These are phyloP conservation scores for Neolentinus lepideus DNA, from an alignment of 1,284 basidiomycete genomes.

Conservation along the genomic window DNA sequence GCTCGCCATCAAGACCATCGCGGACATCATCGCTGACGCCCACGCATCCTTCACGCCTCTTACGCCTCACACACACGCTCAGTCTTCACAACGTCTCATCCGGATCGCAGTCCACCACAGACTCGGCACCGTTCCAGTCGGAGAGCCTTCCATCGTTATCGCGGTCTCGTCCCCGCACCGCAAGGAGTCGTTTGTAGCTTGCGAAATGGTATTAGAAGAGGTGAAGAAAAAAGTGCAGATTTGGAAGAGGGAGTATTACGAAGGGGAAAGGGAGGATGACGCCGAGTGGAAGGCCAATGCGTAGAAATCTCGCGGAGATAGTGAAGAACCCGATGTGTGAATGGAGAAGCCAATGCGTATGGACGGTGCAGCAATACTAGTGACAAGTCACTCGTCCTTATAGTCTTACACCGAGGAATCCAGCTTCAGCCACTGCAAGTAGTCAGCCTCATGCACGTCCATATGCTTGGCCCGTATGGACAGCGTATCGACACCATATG, in stretches of 20 bases:
- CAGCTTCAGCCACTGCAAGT: no score
- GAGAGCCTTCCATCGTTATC: conserved; percentile 78
- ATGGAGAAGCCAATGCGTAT: no score
- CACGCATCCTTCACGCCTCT: conserved; percentile 26
- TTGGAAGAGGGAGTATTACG: conserved; percentile 88
- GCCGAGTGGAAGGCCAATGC: conserved; percentile 74
- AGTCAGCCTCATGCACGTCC: no score
- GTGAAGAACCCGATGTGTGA: no score
- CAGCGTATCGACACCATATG: no score
- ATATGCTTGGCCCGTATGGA: no score
- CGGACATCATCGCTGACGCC: conserved; percentile 46
- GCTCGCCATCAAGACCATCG: conserved; percentile 77
- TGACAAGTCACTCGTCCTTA: no score
- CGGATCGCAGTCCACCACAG: conserved; percentile 68
- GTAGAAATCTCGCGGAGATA: no score
- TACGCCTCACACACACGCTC: not conserved
- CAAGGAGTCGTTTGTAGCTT: conserved; percentile 73
- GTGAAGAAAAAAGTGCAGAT: conserved; percentile 80
- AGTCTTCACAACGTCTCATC: conserved; percentile 23
- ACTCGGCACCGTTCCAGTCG: conserved; percentile 73
- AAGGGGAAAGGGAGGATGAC: conserved; percentile 48
- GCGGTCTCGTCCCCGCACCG: conserved; percentile 84
- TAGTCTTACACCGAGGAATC: no score
- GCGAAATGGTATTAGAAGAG: conserved; percentile 77
- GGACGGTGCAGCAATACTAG: no score